These are phyloP conservation scores for Aspergillus texensis DNA, from an alignment of 2,329 filamentous ascomycete genomes.

Conservation along the genomic window DNA sequence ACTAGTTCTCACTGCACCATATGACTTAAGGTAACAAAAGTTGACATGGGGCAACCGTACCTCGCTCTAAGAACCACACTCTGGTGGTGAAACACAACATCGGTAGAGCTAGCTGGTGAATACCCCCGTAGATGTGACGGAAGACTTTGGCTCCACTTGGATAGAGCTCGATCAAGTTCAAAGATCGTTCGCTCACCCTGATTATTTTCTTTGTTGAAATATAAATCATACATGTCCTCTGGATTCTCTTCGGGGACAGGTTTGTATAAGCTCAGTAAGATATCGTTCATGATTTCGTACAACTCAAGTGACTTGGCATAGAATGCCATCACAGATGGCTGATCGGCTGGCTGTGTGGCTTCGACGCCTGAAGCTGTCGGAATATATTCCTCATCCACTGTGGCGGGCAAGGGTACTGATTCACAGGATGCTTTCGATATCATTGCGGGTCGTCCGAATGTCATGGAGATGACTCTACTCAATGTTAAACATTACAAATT, in stretches of 20 bases:
- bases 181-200: slow-evolving; percentile 36
- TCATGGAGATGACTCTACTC: slow-evolving; percentile 40
- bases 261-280: slow-evolving; percentile 35
- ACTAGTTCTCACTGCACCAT: not conserved
- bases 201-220: slow-evolving; percentile 25
- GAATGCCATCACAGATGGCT: slow-evolving; percentile 35
- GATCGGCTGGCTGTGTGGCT: slow-evolving; percentile 23
- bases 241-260: slow-evolving; percentile 26
- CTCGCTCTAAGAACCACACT: slow-evolving; percentile 36
- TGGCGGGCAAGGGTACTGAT: slow-evolving; percentile 31
- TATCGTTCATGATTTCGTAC: slow-evolving; percentile 40
- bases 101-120: slow-evolving; percentile 8
- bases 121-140: slow-evolving; percentile 30
- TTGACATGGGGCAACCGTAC: slow-evolving; percentile 16
- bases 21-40: not conserved
- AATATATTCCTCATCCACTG: slow-evolving; percentile 38
- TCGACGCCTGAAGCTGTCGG: slow-evolving; percentile 17
- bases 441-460: slow-evolving; percentile 41
- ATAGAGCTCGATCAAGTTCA: slow-evolving; percentile 35
- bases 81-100: slow-evolving; percentile 33
- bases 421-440: slow-evolving; percentile 32
- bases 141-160: slow-evolving; percentile 33
- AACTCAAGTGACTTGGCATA: slow-evolving; percentile 36
- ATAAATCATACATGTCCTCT: slow-evolving; percentile 32
- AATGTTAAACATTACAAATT: not conserved